A percentile compares a stretch with the other conserved stretches of the same genome.
These are phyloP conservation scores for Tricholoma furcatifolium DNA, from an alignment of 768 basidiomycete genomes.

Conservation along the genomic window DNA sequence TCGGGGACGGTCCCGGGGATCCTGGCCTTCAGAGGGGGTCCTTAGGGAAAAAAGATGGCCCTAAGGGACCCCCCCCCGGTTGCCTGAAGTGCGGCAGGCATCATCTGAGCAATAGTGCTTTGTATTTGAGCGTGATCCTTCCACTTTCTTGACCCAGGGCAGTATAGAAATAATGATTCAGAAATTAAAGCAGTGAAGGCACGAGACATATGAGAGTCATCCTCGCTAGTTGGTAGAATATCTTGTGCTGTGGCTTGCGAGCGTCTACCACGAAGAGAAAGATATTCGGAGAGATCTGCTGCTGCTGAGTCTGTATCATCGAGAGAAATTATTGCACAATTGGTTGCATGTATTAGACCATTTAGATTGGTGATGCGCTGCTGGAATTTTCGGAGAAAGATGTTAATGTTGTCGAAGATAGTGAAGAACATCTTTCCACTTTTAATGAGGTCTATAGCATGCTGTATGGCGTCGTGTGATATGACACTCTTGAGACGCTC, in stretches of 20 bases:
- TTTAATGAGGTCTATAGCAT: constrained; percentile 22
- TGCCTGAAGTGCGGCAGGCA: too few relatives aligned
- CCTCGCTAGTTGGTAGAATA: constrained; percentile 17
- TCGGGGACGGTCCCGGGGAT: constrained; percentile 26
- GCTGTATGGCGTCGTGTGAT: constrained; percentile 22
- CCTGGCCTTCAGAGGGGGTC: too few relatives aligned
- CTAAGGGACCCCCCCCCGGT: too few relatives aligned
- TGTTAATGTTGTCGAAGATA: constrained; percentile 34
- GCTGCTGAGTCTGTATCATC: neutral
- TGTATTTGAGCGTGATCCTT: neutral
- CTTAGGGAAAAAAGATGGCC: too few relatives aligned
- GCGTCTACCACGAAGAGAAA: constrained; percentile 15
- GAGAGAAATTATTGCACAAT: constrained; percentile 6
- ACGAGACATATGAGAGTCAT: constrained; percentile 17
- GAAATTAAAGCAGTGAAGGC: constrained; percentile 5
- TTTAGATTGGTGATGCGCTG: constrained; percentile 28
- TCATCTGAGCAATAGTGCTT: neutral
- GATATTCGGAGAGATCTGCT: constrained; percentile 13
- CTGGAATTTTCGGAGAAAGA: constrained; percentile 28
- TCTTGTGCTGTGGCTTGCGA: constrained; percentile 15
- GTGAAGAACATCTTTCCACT: constrained; percentile 17
- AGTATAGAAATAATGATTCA: neutral
- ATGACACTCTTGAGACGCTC: constrained; percentile 26
- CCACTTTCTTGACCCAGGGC: neutral
- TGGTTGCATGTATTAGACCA: constrained; percentile 27